Conservation (phyloP, 78 protist species). For the Emiliania huxleyi region DNA sequence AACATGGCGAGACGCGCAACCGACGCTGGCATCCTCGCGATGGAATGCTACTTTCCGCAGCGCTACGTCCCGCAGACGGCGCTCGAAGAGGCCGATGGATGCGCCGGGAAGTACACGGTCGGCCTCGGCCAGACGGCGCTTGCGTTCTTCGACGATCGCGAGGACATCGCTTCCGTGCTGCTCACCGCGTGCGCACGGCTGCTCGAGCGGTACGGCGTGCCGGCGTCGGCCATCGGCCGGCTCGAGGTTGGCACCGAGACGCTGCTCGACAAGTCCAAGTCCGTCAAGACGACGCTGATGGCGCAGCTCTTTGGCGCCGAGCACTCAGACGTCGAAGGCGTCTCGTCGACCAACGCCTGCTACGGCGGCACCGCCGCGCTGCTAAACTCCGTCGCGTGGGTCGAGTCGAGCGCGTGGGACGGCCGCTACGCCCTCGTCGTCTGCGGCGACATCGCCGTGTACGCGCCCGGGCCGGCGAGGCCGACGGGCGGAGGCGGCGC, state of each 20-base stretch:
- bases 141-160: constrained; percentile 85
- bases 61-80: constrained; percentile 76
- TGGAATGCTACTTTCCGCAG: constrained; percentile 88
- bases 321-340: constrained; percentile 28
- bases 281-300: constrained; percentile 83
- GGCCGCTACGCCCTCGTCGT: constrained; percentile 89
- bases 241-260: constrained; percentile 96
- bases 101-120: constrained; percentile 88
- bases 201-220: constrained; percentile 65
- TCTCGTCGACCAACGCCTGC: constrained; percentile 90
- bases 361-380: constrained; percentile 96
- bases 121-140: constrained; percentile 91
- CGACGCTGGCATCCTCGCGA: constrained; percentile 89
- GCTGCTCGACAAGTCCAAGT: constrained; percentile 86
- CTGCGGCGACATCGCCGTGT: constrained; percentile 87
- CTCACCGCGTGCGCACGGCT: constrained; percentile 75
- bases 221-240: constrained; percentile 77
- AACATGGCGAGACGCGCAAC: too few relatives aligned
- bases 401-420: constrained; percentile 88
- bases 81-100: constrained; percentile 44
- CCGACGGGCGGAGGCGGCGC: constrained; percentile 83
- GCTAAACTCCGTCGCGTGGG: constrained; percentile 86
- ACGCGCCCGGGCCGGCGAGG: constrained; percentile 37
- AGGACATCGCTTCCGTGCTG: constrained; percentile 88
- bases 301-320: constrained; percentile 61